Base-by-base conservation (phyloP, 345 rosid genomes). In the Eutrema yunnanense region DNA sequence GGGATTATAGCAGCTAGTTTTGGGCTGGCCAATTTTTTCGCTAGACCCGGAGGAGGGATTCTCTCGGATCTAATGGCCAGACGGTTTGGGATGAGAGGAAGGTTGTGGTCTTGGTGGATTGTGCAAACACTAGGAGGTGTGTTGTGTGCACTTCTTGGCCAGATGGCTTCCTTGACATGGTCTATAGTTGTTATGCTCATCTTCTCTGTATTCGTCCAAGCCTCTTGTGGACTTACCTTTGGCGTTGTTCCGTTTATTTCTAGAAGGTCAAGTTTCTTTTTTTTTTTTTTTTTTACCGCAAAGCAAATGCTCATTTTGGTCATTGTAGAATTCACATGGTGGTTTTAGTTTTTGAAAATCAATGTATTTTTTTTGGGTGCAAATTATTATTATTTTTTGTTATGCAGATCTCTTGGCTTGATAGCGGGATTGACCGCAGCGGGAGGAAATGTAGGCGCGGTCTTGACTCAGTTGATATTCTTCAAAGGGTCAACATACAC, bases 241-340 rank as follows among this genome's bases (percentile, higher is more conserved):
- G 97, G 98, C 0, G 90, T 93, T 2, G 97, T 88, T 73, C 98
- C 98, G 32, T 90, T 93, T 36, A 90, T 93, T 73, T 93, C 98
- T 5, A 57, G 91, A 36, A 90, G 93, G 96, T 87, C 78, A 8
- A 69, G 4, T 6, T 29, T 32, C 34, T 60, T 43, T 8, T 1
- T 64, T 4, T 30, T 1, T 64, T 4, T 30, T 30, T 30, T 4
- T 30, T 30, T 30, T 3, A 30, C 32, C 32, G 46, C 44, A 10
- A 41, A 11, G n/a, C 44, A 42, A 42, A 10, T 42, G 14, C 5
- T 4, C 26, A 1, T 10, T 4, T 10, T 41, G 10, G n/a, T 6
- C 42, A 9, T 38, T 38, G 42, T 38, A 9, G 9, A 38, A 9
- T 40, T 40, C 12, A 40, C 43, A 40, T 22, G 26, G 26, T 2